These are phyloP conservation scores for Debaryomyces robertsiae DNA, from an alignment of 1,139 yeast genomes.

Conservation along the genomic window DNA sequence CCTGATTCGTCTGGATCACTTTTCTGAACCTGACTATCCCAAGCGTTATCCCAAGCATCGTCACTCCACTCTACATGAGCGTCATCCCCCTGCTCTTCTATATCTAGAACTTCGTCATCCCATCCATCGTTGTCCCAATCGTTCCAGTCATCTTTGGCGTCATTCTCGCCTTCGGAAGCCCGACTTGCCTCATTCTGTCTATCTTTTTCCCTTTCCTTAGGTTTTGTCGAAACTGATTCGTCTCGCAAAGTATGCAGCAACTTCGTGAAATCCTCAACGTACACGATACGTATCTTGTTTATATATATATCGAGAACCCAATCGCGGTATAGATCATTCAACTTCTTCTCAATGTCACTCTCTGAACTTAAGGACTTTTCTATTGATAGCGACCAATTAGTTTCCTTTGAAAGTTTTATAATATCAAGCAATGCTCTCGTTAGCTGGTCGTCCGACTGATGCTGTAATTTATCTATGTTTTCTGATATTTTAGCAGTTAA, in stretches of 20 bases:
- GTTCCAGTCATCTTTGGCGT: slow-evolving; percentile 16
- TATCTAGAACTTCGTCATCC: slow-evolving; percentile 9
- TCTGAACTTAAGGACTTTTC: slow-evolving; percentile 23
- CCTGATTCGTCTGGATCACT: slow-evolving; percentile 18
- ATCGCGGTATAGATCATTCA: slow-evolving; percentile 31
- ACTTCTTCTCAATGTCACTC: slow-evolving; percentile 23
- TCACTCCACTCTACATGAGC: slow-evolving; percentile 16
- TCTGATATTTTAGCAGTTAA: slow-evolving; percentile 34
- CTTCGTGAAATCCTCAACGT: slow-evolving; percentile 15
- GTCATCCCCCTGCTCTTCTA: background rate
- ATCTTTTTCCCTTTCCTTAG: slow-evolving; percentile 15
- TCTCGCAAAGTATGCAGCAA: slow-evolving; percentile 14
- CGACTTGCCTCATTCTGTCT: slow-evolving; percentile 11
- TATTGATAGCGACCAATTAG: slow-evolving; percentile 34
- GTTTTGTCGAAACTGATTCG: slow-evolving; percentile 13
- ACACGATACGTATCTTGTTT: slow-evolving; percentile 24
- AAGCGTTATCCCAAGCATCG: slow-evolving; percentile 16
- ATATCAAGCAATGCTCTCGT: slow-evolving; percentile 27
- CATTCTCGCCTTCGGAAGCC: background rate
- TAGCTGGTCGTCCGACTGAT: slow-evolving; percentile 17
- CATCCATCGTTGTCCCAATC: slow-evolving; percentile 11
- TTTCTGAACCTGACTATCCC: slow-evolving; percentile 11
- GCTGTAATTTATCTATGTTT: slow-evolving; percentile 29
- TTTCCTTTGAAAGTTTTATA: slow-evolving; percentile 23
- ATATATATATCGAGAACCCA: slow-evolving; percentile 35